phyloP scores from a whole-genome alignment of 129 eudicot species.

The Chrysanthemum seticuspe region DNA sequence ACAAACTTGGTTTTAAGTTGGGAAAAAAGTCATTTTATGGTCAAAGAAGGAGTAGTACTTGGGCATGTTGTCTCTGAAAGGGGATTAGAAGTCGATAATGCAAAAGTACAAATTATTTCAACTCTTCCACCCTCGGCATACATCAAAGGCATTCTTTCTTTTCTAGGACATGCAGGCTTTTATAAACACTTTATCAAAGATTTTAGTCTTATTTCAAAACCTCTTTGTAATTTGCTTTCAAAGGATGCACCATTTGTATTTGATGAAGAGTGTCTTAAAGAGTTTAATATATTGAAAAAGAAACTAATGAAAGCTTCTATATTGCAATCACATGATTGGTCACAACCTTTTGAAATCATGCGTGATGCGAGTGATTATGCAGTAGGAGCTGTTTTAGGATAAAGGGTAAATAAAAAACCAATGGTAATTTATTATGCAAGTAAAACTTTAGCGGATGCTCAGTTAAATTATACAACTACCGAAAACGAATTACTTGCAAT shows the following conservation, averaged over 20 bases:
- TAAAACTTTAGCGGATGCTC: not conserved
- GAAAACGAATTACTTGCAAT: not conserved
- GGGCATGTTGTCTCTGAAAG: not conserved
- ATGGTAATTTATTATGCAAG: not conserved
- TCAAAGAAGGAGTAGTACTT: not conserved
- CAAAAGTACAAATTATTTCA: not conserved
- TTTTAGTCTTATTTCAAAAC: not conserved
- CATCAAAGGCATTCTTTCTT: not conserved
- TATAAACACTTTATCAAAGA: not conserved
- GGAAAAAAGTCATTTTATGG: slow-evolving; percentile 10
- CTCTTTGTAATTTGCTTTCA: not conserved
- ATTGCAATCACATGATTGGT: not conserved
- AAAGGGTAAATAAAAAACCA: not conserved
- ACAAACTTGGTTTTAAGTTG: not conserved
- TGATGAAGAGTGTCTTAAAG: not conserved
- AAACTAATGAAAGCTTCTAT: not conserved
- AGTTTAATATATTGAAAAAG: no score
- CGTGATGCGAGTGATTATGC: not conserved
- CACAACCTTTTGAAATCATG: not conserved
- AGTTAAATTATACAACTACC: not conserved
- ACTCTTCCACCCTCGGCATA: not conserved
- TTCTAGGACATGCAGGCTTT: not conserved
- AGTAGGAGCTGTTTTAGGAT: not conserved
- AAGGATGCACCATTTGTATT: not conserved
- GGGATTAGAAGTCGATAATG: not conserved